Evolutionary conservation across 345 rosid species (phyloP), one percentile per base, ranked within the genome.

Genomic region (Durio zibethinus): DNA sequence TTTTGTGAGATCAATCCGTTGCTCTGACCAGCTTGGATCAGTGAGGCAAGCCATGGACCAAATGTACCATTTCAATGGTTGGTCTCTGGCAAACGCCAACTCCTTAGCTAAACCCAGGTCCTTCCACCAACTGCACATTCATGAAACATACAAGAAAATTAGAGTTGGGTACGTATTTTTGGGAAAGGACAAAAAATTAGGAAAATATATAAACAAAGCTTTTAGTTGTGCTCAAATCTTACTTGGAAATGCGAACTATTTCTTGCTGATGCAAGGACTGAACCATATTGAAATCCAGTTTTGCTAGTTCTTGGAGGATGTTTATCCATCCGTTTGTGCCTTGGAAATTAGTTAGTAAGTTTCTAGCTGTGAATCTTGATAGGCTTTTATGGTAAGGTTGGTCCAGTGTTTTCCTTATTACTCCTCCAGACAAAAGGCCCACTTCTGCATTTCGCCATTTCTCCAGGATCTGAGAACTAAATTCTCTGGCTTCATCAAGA

Each of bases 121-220:
- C 75, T 79, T 78, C 95, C 95, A 91, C 93, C 95, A 91, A 54
- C 95, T 91, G 71, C 31, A 73, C 10, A 77, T 2, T 31, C 18
- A 31, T 10, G 0, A 50, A 71, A 4, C 27, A 61, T 14, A 29
- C 4, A 68, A 42, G 1, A 4, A 29, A 15, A 29, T 40, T 21
- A 42, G 72, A 42, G 21, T 12, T 40, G 18, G n/a, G 20, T 0
- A n/a, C n/a, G n/a, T n/a, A n/a, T 38, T 38, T 7, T 66, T n/a
- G 14, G 50, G 10, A 12, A 0, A 11, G n/a, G n/a, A n/a, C n/a
- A n/a, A n/a, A n/a, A n/a, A n/a, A n/a, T n/a, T n/a, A n/a, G n/a
- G n/a, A n/a, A n/a, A n/a, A n/a, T n/a, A 40, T 54, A 2, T 54
- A 10, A 64, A 59, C 0, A 4, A 1, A 67, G 8, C 12, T 63